Evolutionary conservation across 352 stramenopile species (phyloP).

Genomic region (Globisporangium viniferum): DNA sequence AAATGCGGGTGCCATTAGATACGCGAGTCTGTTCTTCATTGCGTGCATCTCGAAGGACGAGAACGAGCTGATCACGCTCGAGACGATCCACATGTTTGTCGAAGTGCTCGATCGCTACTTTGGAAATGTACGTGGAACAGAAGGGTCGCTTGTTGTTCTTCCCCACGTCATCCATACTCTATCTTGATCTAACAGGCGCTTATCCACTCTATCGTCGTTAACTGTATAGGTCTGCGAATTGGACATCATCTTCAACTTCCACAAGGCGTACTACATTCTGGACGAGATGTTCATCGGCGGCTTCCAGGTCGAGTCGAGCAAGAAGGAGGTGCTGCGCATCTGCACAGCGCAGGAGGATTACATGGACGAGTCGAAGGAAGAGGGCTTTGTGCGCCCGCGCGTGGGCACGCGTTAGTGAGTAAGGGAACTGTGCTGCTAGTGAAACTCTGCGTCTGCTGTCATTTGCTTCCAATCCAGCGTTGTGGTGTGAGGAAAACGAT

Average conservation of each 20-base stretch:
- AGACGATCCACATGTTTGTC: slow-evolving; percentile 98
- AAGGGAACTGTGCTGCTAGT: background rate
- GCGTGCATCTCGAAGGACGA: slow-evolving; percentile 93
- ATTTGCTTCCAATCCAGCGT: background rate
- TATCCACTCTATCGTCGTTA: too few species aligned
- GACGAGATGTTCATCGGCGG: slow-evolving; percentile 99
- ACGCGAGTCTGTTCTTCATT: slow-evolving; percentile 98
- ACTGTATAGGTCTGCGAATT: slow-evolving; percentile 78
- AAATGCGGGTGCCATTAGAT: slow-evolving; percentile 39
- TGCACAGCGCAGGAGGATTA: slow-evolving; percentile 89
- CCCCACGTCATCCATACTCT: background rate
- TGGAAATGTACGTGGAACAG: slow-evolving; percentile 69
- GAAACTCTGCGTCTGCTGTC: background rate
- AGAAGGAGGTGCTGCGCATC: slow-evolving; percentile 90
- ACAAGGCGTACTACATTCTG: slow-evolving; percentile 99
- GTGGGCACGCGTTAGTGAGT: slow-evolving; percentile 52
- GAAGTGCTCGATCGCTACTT: slow-evolving; percentile 98
- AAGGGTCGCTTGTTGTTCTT: background rate
- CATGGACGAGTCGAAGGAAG: slow-evolving; percentile 88
- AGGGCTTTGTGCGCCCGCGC: slow-evolving; percentile 67
- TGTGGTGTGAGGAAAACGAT: background rate
- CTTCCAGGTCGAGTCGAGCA: slow-evolving; percentile 95
- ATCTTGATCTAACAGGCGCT: background rate
- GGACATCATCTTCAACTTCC: slow-evolving; percentile 99
- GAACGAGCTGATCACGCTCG: slow-evolving; percentile 97